Evolutionary conservation across 805 yeast genomes (phyloP), one percentile per base, ranked within the genome.

Genomic region (Huiozyma naganishii): DNA sequence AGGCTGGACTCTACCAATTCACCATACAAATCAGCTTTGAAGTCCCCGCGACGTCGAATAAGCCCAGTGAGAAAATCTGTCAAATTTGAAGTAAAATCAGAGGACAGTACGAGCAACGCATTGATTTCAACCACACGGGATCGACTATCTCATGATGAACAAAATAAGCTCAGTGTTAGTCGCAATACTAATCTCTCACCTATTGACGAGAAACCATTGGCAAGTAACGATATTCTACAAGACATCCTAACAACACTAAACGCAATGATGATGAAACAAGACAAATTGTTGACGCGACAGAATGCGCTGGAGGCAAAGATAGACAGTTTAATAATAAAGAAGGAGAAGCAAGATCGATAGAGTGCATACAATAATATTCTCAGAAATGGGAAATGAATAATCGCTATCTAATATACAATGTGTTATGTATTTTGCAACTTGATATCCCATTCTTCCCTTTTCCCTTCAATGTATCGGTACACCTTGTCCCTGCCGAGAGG

Each of bases 381-480:
- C 23, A 17, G 23, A 17, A 17, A 17, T 17, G 23, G 23, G 23
- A 17, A 17, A 17, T 17, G 23, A 17, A 17, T 17, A 17, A 17
- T 17, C 23, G 23, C 23, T 17, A 17, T 17, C 4, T 17, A 17
- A 17, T 17, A 17, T 17, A 30, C n/a, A 30, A 34, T 34, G 17
- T n/a, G 9, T 34, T 34, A 34, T 34, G 12, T 34, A 34, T 12
- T 34, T 34, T 34, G 10, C 33, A 88, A 69, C 46, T 74, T 77
- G 10, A 67, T 75, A 55, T 83, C 87, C 96, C 96, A 89, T 52
- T 79, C 80, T 6, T 52, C 39, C 35, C 70, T 69, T 46, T 85
- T 65, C 5, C 58, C 51, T 42, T 80, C 76, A 41, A 88, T 64
- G 56, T 82, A 84, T 2, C 67, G 64, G 13, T 69, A 66, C 11